Percentiles rank a stretch among this genome's conserved stretches.
Conservation (phyloP, 2,329 filamentous ascomycete genomes). For the Colletotrichum sp. region DNA sequence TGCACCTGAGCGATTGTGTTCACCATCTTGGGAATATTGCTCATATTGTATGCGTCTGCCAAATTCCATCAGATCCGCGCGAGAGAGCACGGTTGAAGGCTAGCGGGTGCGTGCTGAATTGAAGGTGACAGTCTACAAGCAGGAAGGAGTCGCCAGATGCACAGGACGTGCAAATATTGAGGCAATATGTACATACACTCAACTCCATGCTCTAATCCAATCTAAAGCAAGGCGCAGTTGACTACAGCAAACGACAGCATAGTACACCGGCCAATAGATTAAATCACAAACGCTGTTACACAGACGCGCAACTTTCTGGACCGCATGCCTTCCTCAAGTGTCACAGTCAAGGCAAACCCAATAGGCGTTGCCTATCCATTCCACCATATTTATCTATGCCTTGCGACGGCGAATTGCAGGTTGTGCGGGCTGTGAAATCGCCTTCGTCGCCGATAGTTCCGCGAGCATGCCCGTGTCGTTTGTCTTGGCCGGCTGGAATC, state of each 20-base stretch:
- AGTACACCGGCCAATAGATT: background rate
- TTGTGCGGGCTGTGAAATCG: slow-evolving; percentile 30
- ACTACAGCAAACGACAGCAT: background rate
- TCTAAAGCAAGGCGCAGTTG: background rate
- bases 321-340: background rate
- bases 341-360: background rate
- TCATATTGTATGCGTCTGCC: background rate
- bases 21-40: background rate
- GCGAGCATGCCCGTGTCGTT: background rate
- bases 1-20: background rate
- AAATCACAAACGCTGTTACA: background rate
- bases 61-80: background rate
- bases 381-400: slow-evolving; percentile 23
- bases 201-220: background rate
- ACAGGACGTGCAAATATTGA: background rate
- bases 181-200: background rate
- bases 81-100: background rate
- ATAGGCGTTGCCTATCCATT: background rate
- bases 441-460: slow-evolving; percentile 31
- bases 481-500: slow-evolving; percentile 53
- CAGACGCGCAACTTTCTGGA: background rate
- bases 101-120: background rate
- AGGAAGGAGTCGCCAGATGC: background rate
- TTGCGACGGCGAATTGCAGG: slow-evolving; percentile 31
- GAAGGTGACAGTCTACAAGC: background rate